phyloP scores from a whole-genome alignment of 805 yeast genomes.

The Candida silvicultrix region DNA sequence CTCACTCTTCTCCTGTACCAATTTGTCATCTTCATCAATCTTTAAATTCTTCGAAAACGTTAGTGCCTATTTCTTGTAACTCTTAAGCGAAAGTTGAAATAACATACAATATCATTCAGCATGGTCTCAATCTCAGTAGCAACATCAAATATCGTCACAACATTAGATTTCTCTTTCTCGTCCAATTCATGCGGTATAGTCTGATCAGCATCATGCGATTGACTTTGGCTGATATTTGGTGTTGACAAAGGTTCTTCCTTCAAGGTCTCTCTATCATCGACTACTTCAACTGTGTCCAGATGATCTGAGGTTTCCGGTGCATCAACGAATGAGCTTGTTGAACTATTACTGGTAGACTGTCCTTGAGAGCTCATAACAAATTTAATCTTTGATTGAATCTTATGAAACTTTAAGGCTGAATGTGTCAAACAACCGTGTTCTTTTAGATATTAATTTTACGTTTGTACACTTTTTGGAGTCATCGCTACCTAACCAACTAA shows the following conservation, averaged over 20 bases:
- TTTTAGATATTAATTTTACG: no score
- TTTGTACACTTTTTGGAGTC: not conserved
- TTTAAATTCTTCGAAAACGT: slow-evolving; percentile 7
- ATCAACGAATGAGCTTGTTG: not conserved
- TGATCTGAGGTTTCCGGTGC: not conserved
- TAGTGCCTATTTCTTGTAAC: not conserved
- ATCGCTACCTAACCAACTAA: not conserved
- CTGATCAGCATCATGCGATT: not conserved
- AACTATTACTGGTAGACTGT: not conserved
- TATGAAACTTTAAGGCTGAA: no score
- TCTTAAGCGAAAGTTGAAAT: no score
- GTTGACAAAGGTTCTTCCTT: slow-evolving; percentile 6
- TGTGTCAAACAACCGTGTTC: no score
- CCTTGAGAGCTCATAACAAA: not conserved
- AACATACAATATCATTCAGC: slow-evolving; percentile 16
- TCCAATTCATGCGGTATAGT: not conserved
- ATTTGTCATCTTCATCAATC: slow-evolving; percentile 19
- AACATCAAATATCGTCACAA: slow-evolving; percentile 25
- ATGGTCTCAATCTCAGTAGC: slow-evolving; percentile 24
- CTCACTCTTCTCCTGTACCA: slow-evolving; percentile 13
- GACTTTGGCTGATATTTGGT: slow-evolving; percentile 1
- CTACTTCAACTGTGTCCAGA: not conserved
- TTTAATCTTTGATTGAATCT: no score
- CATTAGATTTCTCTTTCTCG: slow-evolving; percentile 1
- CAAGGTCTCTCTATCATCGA: not conserved